These are phyloP conservation scores for Malassezia vespertilionis DNA, from an alignment of 1,284 basidiomycete species.

Conservation along the genomic window DNA sequence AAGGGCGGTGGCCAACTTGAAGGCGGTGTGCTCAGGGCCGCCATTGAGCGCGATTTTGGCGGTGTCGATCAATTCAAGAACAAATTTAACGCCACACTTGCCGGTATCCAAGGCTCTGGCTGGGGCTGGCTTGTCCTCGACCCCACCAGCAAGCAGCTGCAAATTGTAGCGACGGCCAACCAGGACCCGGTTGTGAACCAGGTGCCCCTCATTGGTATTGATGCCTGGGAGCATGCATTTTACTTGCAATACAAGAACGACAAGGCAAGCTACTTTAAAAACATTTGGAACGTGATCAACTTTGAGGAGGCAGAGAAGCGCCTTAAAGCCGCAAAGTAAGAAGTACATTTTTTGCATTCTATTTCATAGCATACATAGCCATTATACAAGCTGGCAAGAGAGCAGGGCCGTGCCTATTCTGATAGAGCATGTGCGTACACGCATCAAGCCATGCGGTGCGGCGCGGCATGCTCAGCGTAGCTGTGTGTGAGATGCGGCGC, in stretches of 20 bases:
- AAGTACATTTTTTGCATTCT: too few species aligned
- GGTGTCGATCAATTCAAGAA: constrained; percentile 35
- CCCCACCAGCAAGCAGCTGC: constrained; percentile 30
- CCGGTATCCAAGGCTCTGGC: constrained; percentile 43
- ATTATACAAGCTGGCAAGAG: too few species aligned
- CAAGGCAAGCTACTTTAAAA: constrained; percentile 46
- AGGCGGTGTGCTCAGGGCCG: constrained; percentile 32
- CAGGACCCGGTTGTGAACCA: constrained; percentile 46
- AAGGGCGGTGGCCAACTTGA: constrained; percentile 41
- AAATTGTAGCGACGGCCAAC: constrained; percentile 43
- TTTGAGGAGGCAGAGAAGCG: constrained; percentile 46
- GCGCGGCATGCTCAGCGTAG: too few species aligned
- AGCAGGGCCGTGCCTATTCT: too few species aligned
- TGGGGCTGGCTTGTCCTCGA: constrained; percentile 46
- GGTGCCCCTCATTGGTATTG: constrained; percentile 42
- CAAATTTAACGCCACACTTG: constrained; percentile 34
- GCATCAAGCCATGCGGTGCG: too few species aligned
- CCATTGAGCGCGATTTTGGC: constrained; percentile 45
- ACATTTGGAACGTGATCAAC: constrained; percentile 47
- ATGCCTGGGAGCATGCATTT: constrained; percentile 46
- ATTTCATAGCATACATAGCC: too few species aligned
- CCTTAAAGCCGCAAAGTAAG: constrained; percentile 32
- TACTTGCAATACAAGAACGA: constrained; percentile 47
- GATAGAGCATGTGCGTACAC: too few species aligned
- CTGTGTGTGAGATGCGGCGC: too few species aligned